Conservation (phyloP, 768 basidiomycete species). For the Macrolepiota dolichaula region DNA sequence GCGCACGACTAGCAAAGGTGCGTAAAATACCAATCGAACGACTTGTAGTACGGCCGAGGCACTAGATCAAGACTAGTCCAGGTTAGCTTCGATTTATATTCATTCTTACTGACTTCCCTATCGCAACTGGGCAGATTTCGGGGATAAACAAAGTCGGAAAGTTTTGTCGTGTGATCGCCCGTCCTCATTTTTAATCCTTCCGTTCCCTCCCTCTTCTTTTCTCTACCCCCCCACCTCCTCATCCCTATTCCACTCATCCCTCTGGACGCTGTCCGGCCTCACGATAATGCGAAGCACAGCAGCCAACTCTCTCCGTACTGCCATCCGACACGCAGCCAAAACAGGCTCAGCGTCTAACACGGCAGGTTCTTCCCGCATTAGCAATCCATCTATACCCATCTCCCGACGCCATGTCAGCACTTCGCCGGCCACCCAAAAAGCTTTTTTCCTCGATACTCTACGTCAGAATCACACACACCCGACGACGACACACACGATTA, state of each 20-base stretch:
- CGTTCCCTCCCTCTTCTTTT: conserved; percentile 9
- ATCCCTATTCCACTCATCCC: conserved; percentile 3
- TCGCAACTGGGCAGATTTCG: neutral
- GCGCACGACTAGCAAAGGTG: neutral
- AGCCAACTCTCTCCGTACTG: conserved; percentile 12
- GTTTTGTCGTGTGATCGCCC: neutral
- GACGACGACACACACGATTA: conserved; percentile 26
- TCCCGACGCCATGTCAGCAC: conserved; percentile 4
- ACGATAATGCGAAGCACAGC: conserved; percentile 18
- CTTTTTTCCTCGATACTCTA: conserved; percentile 9
- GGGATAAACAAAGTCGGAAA: conserved; percentile 2
- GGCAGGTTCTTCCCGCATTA: conserved; percentile 13
- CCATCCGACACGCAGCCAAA: conserved; percentile 14
- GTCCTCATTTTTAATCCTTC: neutral
- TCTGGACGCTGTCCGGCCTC: neutral
- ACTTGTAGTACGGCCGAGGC: neutral
- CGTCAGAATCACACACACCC: conserved; percentile 7
- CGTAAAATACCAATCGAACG: neutral
- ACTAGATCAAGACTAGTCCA: neutral
- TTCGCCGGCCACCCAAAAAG: neutral
- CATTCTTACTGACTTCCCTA: neutral
- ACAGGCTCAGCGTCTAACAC: conserved; percentile 8
- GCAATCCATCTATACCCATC: conserved; percentile 5
- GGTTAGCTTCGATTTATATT: neutral
- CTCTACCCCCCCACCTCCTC: conserved; percentile 8